Percentiles rank a stretch among this genome's conserved stretches.
These are phyloP conservation scores for Epichloe baconii DNA, from an alignment of 2,329 filamentous ascomycete genomes.

Conservation along the genomic window DNA sequence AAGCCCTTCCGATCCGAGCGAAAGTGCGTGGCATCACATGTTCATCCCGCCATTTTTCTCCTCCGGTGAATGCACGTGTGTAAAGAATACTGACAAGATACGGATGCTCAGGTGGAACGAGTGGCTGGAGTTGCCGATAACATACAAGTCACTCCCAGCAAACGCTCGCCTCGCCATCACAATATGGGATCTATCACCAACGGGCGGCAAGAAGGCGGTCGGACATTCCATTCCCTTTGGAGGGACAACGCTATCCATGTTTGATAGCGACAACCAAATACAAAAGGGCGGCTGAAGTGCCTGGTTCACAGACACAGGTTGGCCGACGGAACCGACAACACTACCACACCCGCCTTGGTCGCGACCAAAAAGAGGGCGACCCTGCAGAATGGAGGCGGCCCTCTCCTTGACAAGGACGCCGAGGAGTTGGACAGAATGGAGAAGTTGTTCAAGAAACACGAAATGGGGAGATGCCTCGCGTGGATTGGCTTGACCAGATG, in stretches of 20 bases:
- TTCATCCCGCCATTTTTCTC: not conserved
- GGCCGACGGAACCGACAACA: slow-evolving; percentile 73
- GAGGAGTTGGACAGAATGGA: slow-evolving; percentile 84
- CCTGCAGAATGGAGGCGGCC: slow-evolving; percentile 33
- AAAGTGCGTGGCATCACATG: slow-evolving; percentile 27
- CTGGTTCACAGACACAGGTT: slow-evolving; percentile 66
- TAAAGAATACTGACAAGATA: not conserved
- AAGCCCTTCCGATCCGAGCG: slow-evolving; percentile 71
- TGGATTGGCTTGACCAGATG: slow-evolving; percentile 91
- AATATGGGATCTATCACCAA: slow-evolving; percentile 83
- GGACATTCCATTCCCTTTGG: slow-evolving; percentile 83
- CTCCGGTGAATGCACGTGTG: not conserved
- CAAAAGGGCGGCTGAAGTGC: slow-evolving; percentile 86
- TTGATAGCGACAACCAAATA: slow-evolving; percentile 81
- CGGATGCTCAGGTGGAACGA: slow-evolving; percentile 66
- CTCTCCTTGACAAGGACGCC: slow-evolving; percentile 52
- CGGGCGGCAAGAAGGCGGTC: slow-evolving; percentile 54
- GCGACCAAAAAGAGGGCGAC: slow-evolving; percentile 41
- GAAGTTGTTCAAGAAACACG: slow-evolving; percentile 87
- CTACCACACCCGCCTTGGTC: slow-evolving; percentile 59
- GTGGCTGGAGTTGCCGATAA: slow-evolving; percentile 81
- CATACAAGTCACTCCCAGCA: slow-evolving; percentile 68
- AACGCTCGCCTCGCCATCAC: slow-evolving; percentile 84
- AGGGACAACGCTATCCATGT: slow-evolving; percentile 83
- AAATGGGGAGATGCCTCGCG: slow-evolving; percentile 92